A percentile compares a stretch with the other conserved stretches of the same genome.
Conservation (phyloP, 257 asterid genomes). For the Plantago major region DNA sequence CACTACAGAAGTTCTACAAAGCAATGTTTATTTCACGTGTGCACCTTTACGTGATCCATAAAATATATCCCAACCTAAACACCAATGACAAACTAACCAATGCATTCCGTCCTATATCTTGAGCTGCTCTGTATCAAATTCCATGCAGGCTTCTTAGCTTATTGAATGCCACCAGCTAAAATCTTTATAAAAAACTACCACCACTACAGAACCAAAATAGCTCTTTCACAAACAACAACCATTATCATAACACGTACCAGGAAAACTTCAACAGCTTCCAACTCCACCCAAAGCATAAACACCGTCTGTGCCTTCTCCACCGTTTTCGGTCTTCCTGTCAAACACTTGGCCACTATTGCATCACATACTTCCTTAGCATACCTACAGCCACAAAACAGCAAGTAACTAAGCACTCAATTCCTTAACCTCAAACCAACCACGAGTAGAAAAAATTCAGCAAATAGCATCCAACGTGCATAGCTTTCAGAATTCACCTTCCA, state of each 20-base stretch:
- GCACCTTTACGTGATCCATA: background rate
- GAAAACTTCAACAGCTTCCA: slow-evolving; percentile 94
- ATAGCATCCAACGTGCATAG: background rate
- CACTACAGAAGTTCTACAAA: too few relatives aligned
- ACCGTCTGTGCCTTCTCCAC: slow-evolving; percentile 91
- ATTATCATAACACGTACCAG: slow-evolving; percentile 49
- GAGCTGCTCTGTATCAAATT: slow-evolving; percentile 6
- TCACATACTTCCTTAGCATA: slow-evolving; percentile 95
- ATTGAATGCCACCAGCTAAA: slow-evolving; percentile 5
- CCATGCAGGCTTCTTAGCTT: background rate
- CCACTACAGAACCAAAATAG: background rate
- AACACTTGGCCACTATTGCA: slow-evolving; percentile 86
- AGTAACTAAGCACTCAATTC: background rate
- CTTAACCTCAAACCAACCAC: background rate
- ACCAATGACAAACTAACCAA: slow-evolving; percentile 7
- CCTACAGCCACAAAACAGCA: slow-evolving; percentile 29
- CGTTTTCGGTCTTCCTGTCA: slow-evolving; percentile 94
- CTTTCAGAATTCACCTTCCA: slow-evolving; percentile 52
- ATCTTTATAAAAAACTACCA: background rate
- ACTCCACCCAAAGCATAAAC: slow-evolving; percentile 91
- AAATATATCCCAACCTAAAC: background rate
- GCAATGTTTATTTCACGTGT: background rate
- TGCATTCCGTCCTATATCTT: slow-evolving; percentile 10
- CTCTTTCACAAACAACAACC: background rate
- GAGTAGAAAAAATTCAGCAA: background rate